Conservation (phyloP, 208 protist genomes). For the Crithidia expoeki region DNA sequence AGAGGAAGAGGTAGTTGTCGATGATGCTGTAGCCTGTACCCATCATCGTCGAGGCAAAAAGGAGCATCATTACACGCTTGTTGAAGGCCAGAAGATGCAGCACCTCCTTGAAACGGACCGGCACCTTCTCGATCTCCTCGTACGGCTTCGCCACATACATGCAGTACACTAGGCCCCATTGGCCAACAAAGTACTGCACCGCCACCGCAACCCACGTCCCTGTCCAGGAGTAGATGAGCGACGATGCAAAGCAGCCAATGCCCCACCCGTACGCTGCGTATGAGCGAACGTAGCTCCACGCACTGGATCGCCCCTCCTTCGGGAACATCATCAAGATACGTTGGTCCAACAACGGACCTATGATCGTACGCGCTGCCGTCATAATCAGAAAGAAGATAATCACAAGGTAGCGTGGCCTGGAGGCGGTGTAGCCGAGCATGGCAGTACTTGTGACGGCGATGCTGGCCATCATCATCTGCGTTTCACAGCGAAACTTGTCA, state of each 20-base stretch:
- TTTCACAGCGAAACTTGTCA: conserved; percentile 48
- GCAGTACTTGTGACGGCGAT: conserved; percentile 13
- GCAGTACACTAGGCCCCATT: conserved; percentile 47
- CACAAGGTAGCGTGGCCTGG: neutral
- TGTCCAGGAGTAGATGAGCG: conserved; percentile 16
- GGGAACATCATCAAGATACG: conserved; percentile 57
- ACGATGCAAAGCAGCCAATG: conserved; percentile 34
- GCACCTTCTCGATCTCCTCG: conserved; percentile 31
- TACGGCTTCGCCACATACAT: conserved; percentile 41
- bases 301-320: conserved; percentile 19
- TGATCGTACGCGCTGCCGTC: conserved; percentile 28
- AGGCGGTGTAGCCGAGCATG: conserved; percentile 26
- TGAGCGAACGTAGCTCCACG: conserved; percentile 52
- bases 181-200: conserved; percentile 44
- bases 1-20: conserved; percentile 67
- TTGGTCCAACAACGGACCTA: conserved; percentile 55
- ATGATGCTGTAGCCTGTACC: conserved; percentile 66
- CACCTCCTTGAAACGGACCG: conserved; percentile 45
- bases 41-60: conserved; percentile 53
- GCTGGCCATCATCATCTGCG: conserved; percentile 34
- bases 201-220: conserved; percentile 36
- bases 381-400: conserved; percentile 37
- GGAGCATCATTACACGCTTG: conserved; percentile 45
- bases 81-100: conserved; percentile 32
- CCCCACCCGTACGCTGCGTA: conserved; percentile 70